Evolutionary conservation across 2,329 filamentous ascomycete genomes (phyloP), one percentile per base, ranked within the genome.

Genomic region (Aspergillus fijiensis): DNA sequence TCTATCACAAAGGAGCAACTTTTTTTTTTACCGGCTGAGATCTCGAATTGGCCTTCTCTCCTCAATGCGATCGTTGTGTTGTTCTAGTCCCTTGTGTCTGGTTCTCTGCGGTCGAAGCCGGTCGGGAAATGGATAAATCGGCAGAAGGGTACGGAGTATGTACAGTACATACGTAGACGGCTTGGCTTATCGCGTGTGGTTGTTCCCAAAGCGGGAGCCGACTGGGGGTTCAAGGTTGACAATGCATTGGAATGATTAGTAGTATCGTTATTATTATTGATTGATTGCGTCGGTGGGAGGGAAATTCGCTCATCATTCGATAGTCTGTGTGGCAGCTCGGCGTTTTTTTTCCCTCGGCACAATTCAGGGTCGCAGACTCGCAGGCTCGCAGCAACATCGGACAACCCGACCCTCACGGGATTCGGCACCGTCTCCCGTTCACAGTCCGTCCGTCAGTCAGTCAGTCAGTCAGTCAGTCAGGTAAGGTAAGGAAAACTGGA

Each of bases 341-440:
- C 10, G 50, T 9, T 51, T 27, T 23, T 23, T 23, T 33, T 35
- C n/a, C 50, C 50, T 51, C 50, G 50, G 50, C 50, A 35, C 35
- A 35, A 23, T 35, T 23, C 50, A 23, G 50, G 16, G 27, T 52
- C 23, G 23, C 23, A 23, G 23, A 4, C 23, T 23, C 23, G 23
- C 23, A 23, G 23, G 2, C 23, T 23, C 50, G 25, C 35, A 47
- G n/a, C 33, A 27, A 6, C 16, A 33, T 59, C 65, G 67, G 67
- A 59, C 62, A 61, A 62, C 61, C 49, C 64, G 65, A 63, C 59
- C 33, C 60, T 60, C 56, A 52, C 67, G 67, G 67, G 59, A 62
- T 62, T 69, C 67, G 67, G 67, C 67, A 69, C 65, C 58, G 55
- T 51, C 48, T 55, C 16, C 56, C 56, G 29, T 29, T 21, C 42